A percentile compares a stretch with the other conserved stretches of the same genome.
These are phyloP conservation scores for Calocera cornea DNA, from an alignment of 768 basidiomycete species.

Conservation along the genomic window DNA sequence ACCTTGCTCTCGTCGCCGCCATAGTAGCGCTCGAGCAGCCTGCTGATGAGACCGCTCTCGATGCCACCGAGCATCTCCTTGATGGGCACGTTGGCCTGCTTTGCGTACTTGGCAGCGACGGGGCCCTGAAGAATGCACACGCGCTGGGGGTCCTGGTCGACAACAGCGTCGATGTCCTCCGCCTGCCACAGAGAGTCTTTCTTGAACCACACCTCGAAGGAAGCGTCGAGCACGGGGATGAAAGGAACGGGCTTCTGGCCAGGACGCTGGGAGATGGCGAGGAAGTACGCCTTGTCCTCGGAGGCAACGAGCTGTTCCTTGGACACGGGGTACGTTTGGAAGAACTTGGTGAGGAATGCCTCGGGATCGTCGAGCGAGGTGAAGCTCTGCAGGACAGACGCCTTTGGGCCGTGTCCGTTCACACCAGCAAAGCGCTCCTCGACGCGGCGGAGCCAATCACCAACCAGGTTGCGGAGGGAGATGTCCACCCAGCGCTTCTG, in stretches of 20 bases:
- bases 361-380: conserved; percentile 67
- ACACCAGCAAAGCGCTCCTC: conserved; percentile 92
- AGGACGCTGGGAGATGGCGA: conserved; percentile 86
- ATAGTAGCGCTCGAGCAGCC: conserved; percentile 67
- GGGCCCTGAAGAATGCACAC: conserved; percentile 97
- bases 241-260: conserved; percentile 98
- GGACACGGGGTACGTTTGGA: conserved; percentile 70
- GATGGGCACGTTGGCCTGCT: conserved; percentile 84
- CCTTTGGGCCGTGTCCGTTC: conserved; percentile 57
- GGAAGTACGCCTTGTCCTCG: conserved; percentile 91
- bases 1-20: conserved; percentile 57
- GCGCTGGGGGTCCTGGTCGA: conserved; percentile 96
- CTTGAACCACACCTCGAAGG: conserved; percentile 99
- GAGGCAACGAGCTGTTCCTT: conserved; percentile 75
- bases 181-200: conserved; percentile 99
- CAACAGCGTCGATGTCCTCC: conserved; percentile 96
- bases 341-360: conserved; percentile 67
- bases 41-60: conserved; percentile 59
- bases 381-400: conserved; percentile 77
- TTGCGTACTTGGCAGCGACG: conserved; percentile 79
- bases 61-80: conserved; percentile 84
- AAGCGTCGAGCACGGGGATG: conserved; percentile 86
- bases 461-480: conserved; percentile 81
- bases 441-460: conserved; percentile 92
- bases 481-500: conserved; percentile 88